Conservation (phyloP, 768 basidiomycete genomes). For the Calocybe gangraenosa region DNA sequence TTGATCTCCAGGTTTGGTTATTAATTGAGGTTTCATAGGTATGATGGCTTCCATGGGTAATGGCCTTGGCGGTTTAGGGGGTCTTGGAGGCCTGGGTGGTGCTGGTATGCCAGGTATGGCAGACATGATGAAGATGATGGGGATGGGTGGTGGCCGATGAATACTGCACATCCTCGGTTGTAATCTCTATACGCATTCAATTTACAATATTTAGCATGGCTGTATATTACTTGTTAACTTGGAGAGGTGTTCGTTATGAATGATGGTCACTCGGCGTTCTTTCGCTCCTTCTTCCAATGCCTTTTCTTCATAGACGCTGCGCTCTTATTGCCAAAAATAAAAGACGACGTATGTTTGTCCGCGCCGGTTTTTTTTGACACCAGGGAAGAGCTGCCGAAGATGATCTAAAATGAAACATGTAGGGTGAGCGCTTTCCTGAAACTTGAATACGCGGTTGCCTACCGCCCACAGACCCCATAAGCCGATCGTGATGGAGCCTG, state of each 20-base stretch:
- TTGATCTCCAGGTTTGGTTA: background rate
- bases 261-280: slow-evolving; percentile 12
- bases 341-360: slow-evolving; percentile 76
- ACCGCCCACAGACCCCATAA: slow-evolving; percentile 74
- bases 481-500: slow-evolving; percentile 48
- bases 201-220: slow-evolving; percentile 4
- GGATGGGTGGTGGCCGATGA: slow-evolving; percentile 55
- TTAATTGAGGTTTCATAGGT: slow-evolving; percentile 33
- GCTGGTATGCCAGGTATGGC: slow-evolving; percentile 63
- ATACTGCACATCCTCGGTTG: slow-evolving; percentile 3
- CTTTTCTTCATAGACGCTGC: slow-evolving; percentile 63
- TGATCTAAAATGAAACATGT: slow-evolving; percentile 34
- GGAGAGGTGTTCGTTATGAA: background rate
- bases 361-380: slow-evolving; percentile 74
- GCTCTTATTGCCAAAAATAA: slow-evolving; percentile 73
- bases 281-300: slow-evolving; percentile 44
- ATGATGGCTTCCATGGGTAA: slow-evolving; percentile 90
- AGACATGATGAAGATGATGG: slow-evolving; percentile 89
- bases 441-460: slow-evolving; percentile 23
- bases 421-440: background rate
- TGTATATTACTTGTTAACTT: background rate
- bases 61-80: slow-evolving; percentile 54
- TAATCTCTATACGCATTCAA: slow-evolving; percentile 2
- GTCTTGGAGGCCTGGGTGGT: slow-evolving; percentile 53
- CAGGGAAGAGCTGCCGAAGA: slow-evolving; percentile 53